Evolutionary conservation across 2,329 filamentous ascomycete species (phyloP).

Genomic region (Botrytis squamosa): DNA sequence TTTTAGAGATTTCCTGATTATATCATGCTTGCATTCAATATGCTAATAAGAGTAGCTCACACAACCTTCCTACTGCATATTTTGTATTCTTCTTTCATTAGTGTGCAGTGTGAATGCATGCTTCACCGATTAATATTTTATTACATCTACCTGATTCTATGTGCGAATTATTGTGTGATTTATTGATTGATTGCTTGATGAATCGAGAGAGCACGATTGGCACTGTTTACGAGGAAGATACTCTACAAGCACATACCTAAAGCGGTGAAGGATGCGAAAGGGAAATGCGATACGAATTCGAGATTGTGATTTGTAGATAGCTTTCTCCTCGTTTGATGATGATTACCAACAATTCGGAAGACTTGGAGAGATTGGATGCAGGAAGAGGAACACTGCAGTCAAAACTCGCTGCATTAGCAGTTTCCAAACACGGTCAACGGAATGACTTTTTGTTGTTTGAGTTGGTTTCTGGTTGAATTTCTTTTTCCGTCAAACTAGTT

Average conservation of each 20-base stretch:
- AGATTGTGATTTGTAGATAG: background rate
- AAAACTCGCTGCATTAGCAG: background rate
- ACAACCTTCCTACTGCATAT: background rate
- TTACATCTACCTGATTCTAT: background rate
- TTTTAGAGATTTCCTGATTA: background rate
- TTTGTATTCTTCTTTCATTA: slow-evolving; percentile 7
- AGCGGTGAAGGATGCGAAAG: slow-evolving; percentile 9
- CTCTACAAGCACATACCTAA: background rate
- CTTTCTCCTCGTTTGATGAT: slow-evolving; percentile 7
- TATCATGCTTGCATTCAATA: slow-evolving; percentile 1
- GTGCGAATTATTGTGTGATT: background rate
- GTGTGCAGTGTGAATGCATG: background rate
- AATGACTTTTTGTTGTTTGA: background rate
- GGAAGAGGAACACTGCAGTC: background rate
- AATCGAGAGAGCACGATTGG: background rate
- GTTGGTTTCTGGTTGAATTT: background rate
- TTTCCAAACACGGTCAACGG: background rate
- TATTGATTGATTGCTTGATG: background rate
- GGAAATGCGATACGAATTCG: background rate
- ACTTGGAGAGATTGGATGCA: slow-evolving; percentile 12
- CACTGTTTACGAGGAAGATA: slow-evolving; percentile 5
- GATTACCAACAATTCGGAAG: slow-evolving; percentile 14
- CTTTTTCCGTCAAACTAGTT: background rate
- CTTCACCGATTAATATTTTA: background rate
- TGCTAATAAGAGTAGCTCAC: background rate